Conservation (phyloP, 2,329 filamentous ascomycete species). For the Clarireedia homoeocarpa region DNA sequence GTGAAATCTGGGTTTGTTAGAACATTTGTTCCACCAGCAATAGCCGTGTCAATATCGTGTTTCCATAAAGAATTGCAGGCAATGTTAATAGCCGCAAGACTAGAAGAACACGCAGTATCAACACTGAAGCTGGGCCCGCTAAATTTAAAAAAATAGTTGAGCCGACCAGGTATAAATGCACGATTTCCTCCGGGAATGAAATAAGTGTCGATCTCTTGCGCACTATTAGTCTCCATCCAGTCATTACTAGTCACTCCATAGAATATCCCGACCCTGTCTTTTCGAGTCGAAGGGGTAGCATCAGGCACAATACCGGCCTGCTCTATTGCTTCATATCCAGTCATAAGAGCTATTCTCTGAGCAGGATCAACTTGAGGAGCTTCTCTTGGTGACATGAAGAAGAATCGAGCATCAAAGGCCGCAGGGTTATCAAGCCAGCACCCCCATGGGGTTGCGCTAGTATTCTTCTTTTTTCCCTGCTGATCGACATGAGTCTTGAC, state of each 20-base stretch:
- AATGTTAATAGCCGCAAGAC: slow-evolving; percentile 46
- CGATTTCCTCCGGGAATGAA: slow-evolving; percentile 19
- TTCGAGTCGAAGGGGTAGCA: slow-evolving; percentile 27
- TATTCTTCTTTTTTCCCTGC: slow-evolving; percentile 67
- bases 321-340: slow-evolving; percentile 73
- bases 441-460: slow-evolving; percentile 64
- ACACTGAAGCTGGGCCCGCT: slow-evolving; percentile 45
- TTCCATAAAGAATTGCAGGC: slow-evolving; percentile 41
- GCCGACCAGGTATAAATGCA: slow-evolving; percentile 23
- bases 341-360: slow-evolving; percentile 66
- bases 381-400: slow-evolving; percentile 77
- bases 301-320: slow-evolving; percentile 61
- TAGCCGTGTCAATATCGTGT: slow-evolving; percentile 36
- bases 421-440: slow-evolving; percentile 64
- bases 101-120: slow-evolving; percentile 52
- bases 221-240: slow-evolving; percentile 20
- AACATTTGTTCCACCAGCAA: slow-evolving; percentile 34
- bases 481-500: slow-evolving; percentile 55
- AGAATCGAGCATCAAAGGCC: slow-evolving; percentile 70
- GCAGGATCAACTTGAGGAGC: slow-evolving; percentile 73
- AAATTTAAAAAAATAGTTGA: slow-evolving; percentile 22
- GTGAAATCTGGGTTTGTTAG: slow-evolving; percentile 32
- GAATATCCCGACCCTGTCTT: slow-evolving; percentile 29
- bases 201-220: slow-evolving; percentile 22
- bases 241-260: slow-evolving; percentile 21